These are phyloP conservation scores for Oropetium thomaeum DNA, from an alignment of 176 grass and related monocot species.

Conservation along the genomic window DNA sequence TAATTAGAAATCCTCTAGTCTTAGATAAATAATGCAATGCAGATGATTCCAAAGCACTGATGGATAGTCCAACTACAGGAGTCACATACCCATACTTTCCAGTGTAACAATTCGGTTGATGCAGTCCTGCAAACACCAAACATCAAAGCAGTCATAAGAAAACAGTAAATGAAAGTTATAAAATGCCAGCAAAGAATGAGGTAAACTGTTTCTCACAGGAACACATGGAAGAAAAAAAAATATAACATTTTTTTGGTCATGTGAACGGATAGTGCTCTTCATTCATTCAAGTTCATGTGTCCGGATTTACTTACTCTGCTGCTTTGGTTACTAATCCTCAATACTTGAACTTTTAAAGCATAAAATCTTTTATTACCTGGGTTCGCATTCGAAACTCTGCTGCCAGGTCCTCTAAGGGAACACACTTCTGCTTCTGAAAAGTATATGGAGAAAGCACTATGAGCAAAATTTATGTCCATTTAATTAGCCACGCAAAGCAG, in stretches of 20 bases:
- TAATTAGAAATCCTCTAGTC: neutral
- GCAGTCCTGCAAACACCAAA: conserved; percentile 57
- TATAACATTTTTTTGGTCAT: neutral
- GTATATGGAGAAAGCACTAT: neutral
- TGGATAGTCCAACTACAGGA: neutral
- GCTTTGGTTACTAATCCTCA: neutral
- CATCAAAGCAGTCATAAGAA: neutral
- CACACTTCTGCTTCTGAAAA: conserved; percentile 87
- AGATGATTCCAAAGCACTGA: neutral
- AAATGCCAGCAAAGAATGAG: neutral
- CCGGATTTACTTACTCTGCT: neutral
- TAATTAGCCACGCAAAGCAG: neutral
- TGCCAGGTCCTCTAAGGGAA: conserved; percentile 89
- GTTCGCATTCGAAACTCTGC: conserved; percentile 90
- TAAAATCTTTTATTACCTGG: conserved; percentile 49
- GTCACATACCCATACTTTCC: conserved; percentile 73
- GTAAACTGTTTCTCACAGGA: neutral
- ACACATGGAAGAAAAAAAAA: neutral
- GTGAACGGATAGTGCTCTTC: neutral
- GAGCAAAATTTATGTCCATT: conserved; percentile 13
- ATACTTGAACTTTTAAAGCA: neutral
- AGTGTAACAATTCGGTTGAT: conserved; percentile 81
- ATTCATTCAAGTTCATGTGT: neutral
- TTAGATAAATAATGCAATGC: neutral
- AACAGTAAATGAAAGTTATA: neutral